Percentiles rank a stretch among this genome's conserved stretches.
Evolutionary conservation across 768 basidiomycete species (phyloP).

Genomic region (Fibroporia radiculosa): DNA sequence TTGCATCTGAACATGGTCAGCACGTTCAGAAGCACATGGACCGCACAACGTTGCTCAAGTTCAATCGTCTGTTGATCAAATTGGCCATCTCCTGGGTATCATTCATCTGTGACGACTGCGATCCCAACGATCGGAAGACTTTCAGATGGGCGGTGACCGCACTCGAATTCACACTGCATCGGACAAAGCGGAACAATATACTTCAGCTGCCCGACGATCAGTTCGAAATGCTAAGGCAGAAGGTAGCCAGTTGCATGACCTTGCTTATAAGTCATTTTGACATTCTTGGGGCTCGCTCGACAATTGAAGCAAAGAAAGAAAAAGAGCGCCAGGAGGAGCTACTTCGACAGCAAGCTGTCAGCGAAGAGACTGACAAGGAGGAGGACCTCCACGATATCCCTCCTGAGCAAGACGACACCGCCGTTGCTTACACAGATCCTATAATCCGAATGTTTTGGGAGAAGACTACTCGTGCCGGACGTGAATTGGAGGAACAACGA

Average conservation of each 20-base stretch:
- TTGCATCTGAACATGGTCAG: slow-evolving; percentile 93
- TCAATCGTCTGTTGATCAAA: slow-evolving; percentile 77
- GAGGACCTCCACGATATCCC: slow-evolving; percentile 32
- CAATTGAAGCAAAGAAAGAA: slow-evolving; percentile 80
- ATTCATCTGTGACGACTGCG: slow-evolving; percentile 97
- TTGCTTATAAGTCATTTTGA: slow-evolving; percentile 97
- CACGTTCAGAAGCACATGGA: slow-evolving; percentile 90
- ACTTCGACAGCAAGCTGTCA: slow-evolving; percentile 45
- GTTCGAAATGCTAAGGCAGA: slow-evolving; percentile 83
- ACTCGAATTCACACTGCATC: slow-evolving; percentile 83
- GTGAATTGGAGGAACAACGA: slow-evolving; percentile 59
- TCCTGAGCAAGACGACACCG: slow-evolving; percentile 28
- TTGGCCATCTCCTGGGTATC: slow-evolving; percentile 97
- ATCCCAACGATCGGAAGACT: slow-evolving; percentile 89
- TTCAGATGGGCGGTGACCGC: slow-evolving; percentile 99
- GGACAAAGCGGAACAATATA: slow-evolving; percentile 85
- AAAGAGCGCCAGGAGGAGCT: slow-evolving; percentile 75
- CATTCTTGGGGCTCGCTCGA: slow-evolving; percentile 90
- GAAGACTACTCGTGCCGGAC: slow-evolving; percentile 48
- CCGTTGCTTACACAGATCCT: slow-evolving; percentile 46
- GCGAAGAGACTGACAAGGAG: slow-evolving; percentile 40
- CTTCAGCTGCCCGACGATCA: slow-evolving; percentile 82
- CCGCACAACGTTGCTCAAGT: slow-evolving; percentile 54
- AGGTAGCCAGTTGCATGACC: slow-evolving; percentile 94
- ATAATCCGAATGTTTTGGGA: slow-evolving; percentile 77